phyloP scores from a whole-genome alignment of 768 basidiomycete species.

The Mycena latifolia region DNA sequence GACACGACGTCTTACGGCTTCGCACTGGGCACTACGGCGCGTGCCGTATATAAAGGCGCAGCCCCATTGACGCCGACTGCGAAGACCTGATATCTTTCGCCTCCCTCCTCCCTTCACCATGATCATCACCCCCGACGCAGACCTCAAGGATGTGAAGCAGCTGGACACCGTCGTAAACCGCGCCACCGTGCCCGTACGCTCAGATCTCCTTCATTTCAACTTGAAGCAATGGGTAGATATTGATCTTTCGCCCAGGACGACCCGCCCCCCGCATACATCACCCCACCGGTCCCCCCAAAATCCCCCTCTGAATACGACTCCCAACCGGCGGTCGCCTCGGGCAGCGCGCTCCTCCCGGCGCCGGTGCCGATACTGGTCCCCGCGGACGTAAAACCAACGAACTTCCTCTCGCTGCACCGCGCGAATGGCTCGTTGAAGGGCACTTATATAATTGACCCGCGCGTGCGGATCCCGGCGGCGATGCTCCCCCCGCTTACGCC shows the following conservation, averaged over 20 bases:
- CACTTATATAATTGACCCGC: constrained; percentile 58
- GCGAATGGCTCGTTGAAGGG: constrained; percentile 47
- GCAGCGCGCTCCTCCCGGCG: no score
- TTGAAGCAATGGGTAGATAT: not conserved
- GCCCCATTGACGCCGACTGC: no score
- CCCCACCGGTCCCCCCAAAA: no score
- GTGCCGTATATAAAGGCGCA: no score
- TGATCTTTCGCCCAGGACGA: constrained; percentile 15
- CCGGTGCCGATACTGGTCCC: not conserved
- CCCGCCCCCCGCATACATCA: constrained; percentile 28
- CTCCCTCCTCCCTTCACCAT: constrained; percentile 5
- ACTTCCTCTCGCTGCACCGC: constrained; percentile 47
- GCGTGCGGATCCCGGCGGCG: constrained; percentile 51
- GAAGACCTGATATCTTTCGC: no score
- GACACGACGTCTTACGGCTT: no score
- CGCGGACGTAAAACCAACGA: constrained; percentile 44
- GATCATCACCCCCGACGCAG: constrained; percentile 22
- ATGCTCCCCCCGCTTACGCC: constrained; percentile 55
- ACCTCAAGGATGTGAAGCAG: constrained; percentile 8
- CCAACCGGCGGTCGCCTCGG: not conserved
- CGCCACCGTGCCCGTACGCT: constrained; percentile 3
- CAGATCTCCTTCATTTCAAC: not conserved
- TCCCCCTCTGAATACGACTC: no score
- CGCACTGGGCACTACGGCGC: no score
- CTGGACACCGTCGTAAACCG: constrained; percentile 19